Base-by-base conservation (phyloP, 1,284 basidiomycete genomes). In the Trichosporon sp. region DNA sequence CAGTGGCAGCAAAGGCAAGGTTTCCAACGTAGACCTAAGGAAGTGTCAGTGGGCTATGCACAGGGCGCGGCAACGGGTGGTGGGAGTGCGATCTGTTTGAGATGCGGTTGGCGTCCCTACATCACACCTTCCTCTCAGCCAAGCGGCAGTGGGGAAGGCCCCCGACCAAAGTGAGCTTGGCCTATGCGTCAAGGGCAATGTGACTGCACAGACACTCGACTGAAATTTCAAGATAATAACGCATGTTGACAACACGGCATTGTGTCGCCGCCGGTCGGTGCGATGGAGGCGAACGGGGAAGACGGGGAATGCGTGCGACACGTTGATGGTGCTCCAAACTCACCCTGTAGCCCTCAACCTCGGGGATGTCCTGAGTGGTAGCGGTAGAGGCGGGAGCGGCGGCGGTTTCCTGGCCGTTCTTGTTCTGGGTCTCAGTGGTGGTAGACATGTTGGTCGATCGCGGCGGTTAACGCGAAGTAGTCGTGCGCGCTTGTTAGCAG, bases 11-110 rank as follows among this genome's bases (percentile, higher is more conserved):
- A 77, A 76, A 84, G 40, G 83, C 68, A 66, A 84, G 78, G 77
- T 84, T 84, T 40, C 83, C 83, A 66, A 84, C 74, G 76, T 83
- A 81, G 71, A 84, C 81, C 83, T 84, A 67, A 67, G 35, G 11
- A n/a, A n/a, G n/a, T 54, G 64, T 69, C 16, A 69, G 68, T 26
- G 40, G 38, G 59, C 46, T 59, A 46, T 37, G 66, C 63, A 54
- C 61, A 19, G 61, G 26, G 19, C 11, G 35, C 11, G 35, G 6
- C 31, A 7, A 63, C 10, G 6, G 32, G 0, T 38, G 37, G 21
- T 48, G 63, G 70, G 37, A 72, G 70, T 56, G 16, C 37, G 14
- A 46, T 40, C 14, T 70, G 32, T 65, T 32, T 54, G 59, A 32
- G 35, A 38, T 43, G 43, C 63, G 59, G 32, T 21, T 65, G 37